Evolutionary conservation across 202 grass and related monocot genomes (phyloP), one percentile per base, ranked within the genome.

Genomic region (Digitaria exilis): DNA sequence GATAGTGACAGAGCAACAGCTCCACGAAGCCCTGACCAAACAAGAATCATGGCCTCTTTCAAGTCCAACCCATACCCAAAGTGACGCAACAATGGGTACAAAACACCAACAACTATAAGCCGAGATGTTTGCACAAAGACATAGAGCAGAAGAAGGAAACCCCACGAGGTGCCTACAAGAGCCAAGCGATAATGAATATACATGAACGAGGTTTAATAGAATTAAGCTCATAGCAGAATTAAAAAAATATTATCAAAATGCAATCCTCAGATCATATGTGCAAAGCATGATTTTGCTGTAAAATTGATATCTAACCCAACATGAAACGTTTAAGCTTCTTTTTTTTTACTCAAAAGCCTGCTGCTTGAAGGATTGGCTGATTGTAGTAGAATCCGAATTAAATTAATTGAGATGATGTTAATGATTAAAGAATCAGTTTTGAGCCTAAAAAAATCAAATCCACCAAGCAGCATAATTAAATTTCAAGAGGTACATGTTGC

Each of bases 11-110:
- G 67, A 59, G 95, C 92, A 87, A 98, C 95, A 74, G 95, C 90
- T 2, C 95, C 95, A 88, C 95, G 75, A 49, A 98, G 69, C 14
- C 95, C 95, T 12, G 95, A 86, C 95, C 95, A 98, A 45, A 93
- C 79, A 81, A 95, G 82, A 91, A 98, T 89, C 51, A 89, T 84
- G 74, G 95, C 69, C 80, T 98, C 95, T 80, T 89, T 98, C 82
- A 79, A 61, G 39, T 93, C 90, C 76, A 95, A 80, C 73, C 95
- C 95, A 65, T 98, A 98, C 29, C 95, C 95, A 74, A 95, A 98
- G 78, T 91, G 86, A 65, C 43, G 76, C 65, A 98, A 79, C 39
- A 98, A 56, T 21, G 95, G 95, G 88, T 88, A 98, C 63, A 98
- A 77, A 34, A 81, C 56, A 80, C 73, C 73, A 42, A 98, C 95